Evolutionary conservation across 2,329 filamentous ascomycete genomes (phyloP), one percentile per base, ranked within the genome.

Genomic region (Fusarium coffeatum): DNA sequence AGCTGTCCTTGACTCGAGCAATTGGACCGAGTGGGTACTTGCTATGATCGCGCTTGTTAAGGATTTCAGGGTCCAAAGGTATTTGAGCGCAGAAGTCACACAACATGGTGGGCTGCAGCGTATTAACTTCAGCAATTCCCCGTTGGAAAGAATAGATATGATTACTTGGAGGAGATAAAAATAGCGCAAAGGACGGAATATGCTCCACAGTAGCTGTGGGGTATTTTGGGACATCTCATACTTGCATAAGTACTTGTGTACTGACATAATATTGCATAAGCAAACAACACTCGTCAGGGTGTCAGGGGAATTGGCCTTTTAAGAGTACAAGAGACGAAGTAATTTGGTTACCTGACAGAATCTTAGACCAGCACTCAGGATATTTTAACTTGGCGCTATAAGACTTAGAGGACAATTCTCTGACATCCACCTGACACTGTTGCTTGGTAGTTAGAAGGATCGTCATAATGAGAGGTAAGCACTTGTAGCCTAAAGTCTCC

Each of bases 321-420:
- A 4, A 11, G 34, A 37, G 34, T 11, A 37, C 3, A n/a, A 18
- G 34, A 2, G 16, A 37, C 5, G 9, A 6, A 37, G 6, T 37
- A 6, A n/a, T 3, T 37, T 6, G 5, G 5, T n/a, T 37, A n/a
- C 9, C 34, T 18, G 2, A 18, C 1, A 3, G 0, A 37, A 11
- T 18, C 32, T 37, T 37, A 18, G 16, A 37, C 5, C 9, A 37
- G 32, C 32, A 11, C 32, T 18, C 5, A 11, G 8, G 5, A 37
- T 37, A 37, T 5, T 6, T 37, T 37, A 3, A 5, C 16, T 37
- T 37, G 34, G 9, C 34, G 16, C 34, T 9, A 3, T n/a, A 7
- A n/a, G 16, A 37, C 34, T 37, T 37, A 11, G 9, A 37, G 34
- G 3, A 11, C 3, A 37, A 37, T n/a, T n/a, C 34, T 37, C 5